Base-by-base conservation (phyloP, 2,329 filamentous ascomycete species). In the Aspergillus calidoustus region DNA sequence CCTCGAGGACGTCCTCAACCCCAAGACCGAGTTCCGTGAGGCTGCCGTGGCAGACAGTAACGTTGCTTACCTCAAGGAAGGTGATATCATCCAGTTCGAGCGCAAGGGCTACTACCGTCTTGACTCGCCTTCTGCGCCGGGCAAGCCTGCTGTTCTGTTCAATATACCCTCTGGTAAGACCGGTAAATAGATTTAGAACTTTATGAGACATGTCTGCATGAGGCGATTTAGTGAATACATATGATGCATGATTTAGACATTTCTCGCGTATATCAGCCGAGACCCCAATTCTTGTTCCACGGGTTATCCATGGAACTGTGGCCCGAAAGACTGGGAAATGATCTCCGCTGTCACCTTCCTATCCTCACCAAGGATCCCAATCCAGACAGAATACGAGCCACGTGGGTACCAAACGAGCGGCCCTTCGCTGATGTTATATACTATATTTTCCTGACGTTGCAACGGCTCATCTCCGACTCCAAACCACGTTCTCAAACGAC, bases 41-140 rank as follows among this genome's bases (percentile, higher is more conserved):
- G 86, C 90, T 66, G 92, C 91, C 1, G 76, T 91, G 57, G 93
- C 91, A 28, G 94, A 97, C 72, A 89, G 87, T 72, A 96, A 93
- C 70, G 89, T 96, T 0, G 84, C 85, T 0, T 83, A 87, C 64
- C 82, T 97, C 50, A 93, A 92, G 84, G 89, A 88, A 75, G 91
- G 92, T 72, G 93, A 97, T 70, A 94, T 98, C 65, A 92, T 98
- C 69, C 95, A 98, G 82, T 90, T 98, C 50, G 94, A 98, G 83
- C 86, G 94, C 64, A 92, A 94, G 79, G 94, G 93, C 1, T 98
- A 92, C 80, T 98, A 91, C 82, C 85, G 94, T 56, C 89, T 96
- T 28, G 94, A 98, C 79, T 82, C 80, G 66, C 79, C 86, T 13
- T 86, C 84, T 62, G 76, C 78, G 64, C 83, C 86, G 72, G 87